Conservation (phyloP, 1,284 basidiomycete genomes). For the Cryptococcus hybrid region DNA sequence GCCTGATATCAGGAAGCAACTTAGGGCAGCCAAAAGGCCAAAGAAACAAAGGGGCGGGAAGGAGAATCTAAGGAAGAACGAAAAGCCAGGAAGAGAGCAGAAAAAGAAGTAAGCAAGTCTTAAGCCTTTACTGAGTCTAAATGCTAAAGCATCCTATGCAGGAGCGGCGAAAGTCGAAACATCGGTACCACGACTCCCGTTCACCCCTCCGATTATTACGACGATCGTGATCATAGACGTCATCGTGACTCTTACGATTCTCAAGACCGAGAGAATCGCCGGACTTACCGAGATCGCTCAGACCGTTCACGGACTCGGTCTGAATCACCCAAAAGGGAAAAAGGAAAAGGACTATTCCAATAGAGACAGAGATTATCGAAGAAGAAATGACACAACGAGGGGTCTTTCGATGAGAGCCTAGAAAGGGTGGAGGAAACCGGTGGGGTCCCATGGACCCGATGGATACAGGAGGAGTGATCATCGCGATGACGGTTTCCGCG, state of each 20-base stretch:
- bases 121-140: neutral
- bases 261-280: constrained; percentile 9
- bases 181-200: constrained; percentile 17
- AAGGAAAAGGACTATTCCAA: constrained; percentile 1
- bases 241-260: constrained; percentile 15
- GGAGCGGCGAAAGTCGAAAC: constrained; percentile 38
- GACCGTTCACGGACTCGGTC: constrained; percentile 10
- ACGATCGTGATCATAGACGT: constrained; percentile 18
- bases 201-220: constrained; percentile 30
- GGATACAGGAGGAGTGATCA: constrained; percentile 11
- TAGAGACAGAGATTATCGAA: constrained; percentile 12
- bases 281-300: constrained; percentile 5
- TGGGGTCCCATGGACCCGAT: neutral
- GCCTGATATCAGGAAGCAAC: constrained; percentile 78
- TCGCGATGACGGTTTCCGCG: neutral
- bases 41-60: constrained; percentile 62
- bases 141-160: constrained; percentile 3
- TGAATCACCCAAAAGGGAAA: constrained; percentile 14
- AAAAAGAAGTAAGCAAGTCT: constrained; percentile 51
- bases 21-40: constrained; percentile 70
- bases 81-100: constrained; percentile 59
- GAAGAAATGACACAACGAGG: constrained; percentile 3
- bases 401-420: constrained; percentile 11
- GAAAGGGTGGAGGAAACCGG: neutral
- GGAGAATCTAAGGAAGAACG: constrained; percentile 56